Base-by-base conservation (phyloP, 768 basidiomycete species). In the Amanita brunnescens region DNA sequence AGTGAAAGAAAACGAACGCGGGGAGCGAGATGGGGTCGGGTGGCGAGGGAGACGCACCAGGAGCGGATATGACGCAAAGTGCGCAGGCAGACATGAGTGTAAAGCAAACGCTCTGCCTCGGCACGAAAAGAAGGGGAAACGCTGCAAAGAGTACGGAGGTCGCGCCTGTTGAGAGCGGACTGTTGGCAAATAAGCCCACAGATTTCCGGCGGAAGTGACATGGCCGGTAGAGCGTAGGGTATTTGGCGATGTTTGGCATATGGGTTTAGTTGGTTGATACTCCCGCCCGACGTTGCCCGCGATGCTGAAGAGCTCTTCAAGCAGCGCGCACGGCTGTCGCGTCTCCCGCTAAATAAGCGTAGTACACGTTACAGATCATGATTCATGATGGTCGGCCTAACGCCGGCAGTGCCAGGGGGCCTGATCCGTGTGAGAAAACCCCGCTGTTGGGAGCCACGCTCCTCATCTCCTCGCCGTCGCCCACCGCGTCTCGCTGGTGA, bases 71-170 rank as follows among this genome's bases (percentile, higher is more conserved):
- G 54, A 8, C 54, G 55, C 6, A 52, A 29, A 7, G 52, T 48
- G 34, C 45, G 41, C 8, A 62, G 49, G 18, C 47, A 29, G n/a
- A 60, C 53, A 26, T 40, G 30, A 8, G 47, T 49, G 53, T 60
- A 61, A 39, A 64, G 58, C 7, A 62, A 38, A 6, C 63, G 58
- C 42, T 61, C 61, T 1, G 60, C 59, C 49, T 62, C 61, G 14
- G 49, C 56, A 30, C 60, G 55, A 34, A 64, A 64, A 12, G 61
- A 33, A 9, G 48, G 53, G 5, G 60, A 59, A 5, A 64, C 58
- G 23, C 26, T 42, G 45, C 57, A 59, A 4, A 64, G 55, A 16
- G 35, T 47, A 29, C 53, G 54, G n/a, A 61, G 47, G 50, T 61
- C 57, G 8, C 24, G 23, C 43, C 47, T 37, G 5, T 38, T 33